phyloP scores from a whole-genome alignment of 2,329 filamentous ascomycete genomes.

The Epichloe sibirici region DNA sequence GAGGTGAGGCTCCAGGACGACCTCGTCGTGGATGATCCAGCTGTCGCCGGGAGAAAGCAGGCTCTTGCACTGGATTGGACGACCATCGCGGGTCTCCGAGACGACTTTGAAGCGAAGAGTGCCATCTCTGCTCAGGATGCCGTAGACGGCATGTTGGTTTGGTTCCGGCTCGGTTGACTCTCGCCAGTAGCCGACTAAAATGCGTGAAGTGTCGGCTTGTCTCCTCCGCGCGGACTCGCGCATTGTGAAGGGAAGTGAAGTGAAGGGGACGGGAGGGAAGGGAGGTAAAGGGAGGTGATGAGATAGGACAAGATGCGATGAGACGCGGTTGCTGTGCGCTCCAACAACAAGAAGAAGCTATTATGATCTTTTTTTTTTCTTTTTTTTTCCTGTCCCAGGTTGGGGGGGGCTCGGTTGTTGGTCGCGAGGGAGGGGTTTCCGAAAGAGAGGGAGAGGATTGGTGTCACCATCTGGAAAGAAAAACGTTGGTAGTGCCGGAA shows the following conservation, averaged over 20 bases:
- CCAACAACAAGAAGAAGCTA: background rate
- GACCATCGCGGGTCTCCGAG: background rate
- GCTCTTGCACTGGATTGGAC: background rate
- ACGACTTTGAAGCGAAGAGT: slow-evolving; percentile 1
- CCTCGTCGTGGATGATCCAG: slow-evolving; percentile 3
- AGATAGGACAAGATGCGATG: background rate
- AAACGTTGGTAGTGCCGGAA: background rate
- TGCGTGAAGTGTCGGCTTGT: slow-evolving; percentile 1
- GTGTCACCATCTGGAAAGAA: slow-evolving; percentile 1
- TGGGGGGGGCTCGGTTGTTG: background rate
- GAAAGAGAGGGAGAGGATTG: background rate
- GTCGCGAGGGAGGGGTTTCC: background rate
- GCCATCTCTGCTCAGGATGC: slow-evolving; percentile 1
- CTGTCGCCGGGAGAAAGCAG: background rate
- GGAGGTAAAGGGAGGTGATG: background rate
- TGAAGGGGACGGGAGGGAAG: background rate
- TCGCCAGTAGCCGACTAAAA: slow-evolving; percentile 1
- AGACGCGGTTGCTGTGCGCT: background rate
- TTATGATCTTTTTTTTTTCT: background rate
- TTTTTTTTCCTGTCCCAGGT: background rate
- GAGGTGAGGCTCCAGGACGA: slow-evolving; percentile 1
- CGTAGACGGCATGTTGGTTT: slow-evolving; percentile 2
- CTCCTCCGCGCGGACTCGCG: background rate
- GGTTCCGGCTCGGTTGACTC: slow-evolving; percentile 1
- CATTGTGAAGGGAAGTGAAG: background rate